Evolutionary conservation across 2,329 filamentous ascomycete genomes (phyloP).

Genomic region (Alternaria ethzedia): DNA sequence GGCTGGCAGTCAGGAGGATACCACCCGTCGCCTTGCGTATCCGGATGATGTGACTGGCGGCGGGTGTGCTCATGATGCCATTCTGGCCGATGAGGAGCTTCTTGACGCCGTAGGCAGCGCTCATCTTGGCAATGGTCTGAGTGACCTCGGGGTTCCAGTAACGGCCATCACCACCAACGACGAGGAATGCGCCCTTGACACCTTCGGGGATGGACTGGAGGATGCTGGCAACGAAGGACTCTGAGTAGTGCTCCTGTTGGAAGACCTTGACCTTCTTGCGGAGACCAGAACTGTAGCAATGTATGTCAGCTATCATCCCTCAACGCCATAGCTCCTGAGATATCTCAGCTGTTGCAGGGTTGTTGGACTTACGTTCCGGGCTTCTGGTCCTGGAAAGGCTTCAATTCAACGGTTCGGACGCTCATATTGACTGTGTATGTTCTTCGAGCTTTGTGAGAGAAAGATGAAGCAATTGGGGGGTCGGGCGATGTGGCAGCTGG

Average conservation of each 20-base stretch:
- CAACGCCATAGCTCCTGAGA: conserved; percentile 4
- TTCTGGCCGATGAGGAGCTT: conserved; percentile 96
- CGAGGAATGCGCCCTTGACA: conserved; percentile 83
- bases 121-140: conserved; percentile 96
- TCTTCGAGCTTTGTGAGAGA: conserved; percentile 26
- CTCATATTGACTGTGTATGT: conserved; percentile 59
- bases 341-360: background rate
- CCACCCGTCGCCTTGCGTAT: conserved; percentile 94
- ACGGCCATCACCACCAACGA: conserved; percentile 96
- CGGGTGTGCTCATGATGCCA: conserved; percentile 95
- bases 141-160: conserved; percentile 98
- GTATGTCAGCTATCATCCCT: conserved; percentile 34
- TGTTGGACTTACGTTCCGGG: conserved; percentile 82
- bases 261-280: conserved; percentile 99
- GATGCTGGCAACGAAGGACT: conserved; percentile 93
- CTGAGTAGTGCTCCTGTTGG: conserved; percentile 93
- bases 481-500: conserved; percentile 18
- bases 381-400: conserved; percentile 94
- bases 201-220: conserved; percentile 96
- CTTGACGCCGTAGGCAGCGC: conserved; percentile 96
- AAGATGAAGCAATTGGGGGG: conserved; percentile 29
- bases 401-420: conserved; percentile 79
- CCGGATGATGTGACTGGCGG: conserved; percentile 93
- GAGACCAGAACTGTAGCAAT: conserved; percentile 78
- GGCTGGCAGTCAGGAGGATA: conserved; percentile 94